Evolutionary conservation across 2,329 filamentous ascomycete species (phyloP).

Genomic region (Didymella sp.): DNA sequence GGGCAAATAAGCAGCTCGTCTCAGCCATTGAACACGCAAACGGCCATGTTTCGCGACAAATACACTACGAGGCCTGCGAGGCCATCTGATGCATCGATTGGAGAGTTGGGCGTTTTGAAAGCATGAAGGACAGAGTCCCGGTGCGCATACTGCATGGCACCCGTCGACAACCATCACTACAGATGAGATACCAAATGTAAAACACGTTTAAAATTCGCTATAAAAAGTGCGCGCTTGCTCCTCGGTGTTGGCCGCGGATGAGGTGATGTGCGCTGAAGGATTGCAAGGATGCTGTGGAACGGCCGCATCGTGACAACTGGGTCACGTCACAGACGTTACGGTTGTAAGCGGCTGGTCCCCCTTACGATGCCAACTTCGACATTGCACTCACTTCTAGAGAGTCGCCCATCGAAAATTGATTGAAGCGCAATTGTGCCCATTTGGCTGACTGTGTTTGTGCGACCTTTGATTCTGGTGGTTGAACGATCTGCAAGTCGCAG

Average conservation of each 20-base stretch:
- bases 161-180: background rate
- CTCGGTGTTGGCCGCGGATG: background rate
- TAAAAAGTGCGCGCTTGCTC: background rate
- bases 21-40: background rate
- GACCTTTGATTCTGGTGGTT: background rate
- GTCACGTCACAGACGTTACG: background rate
- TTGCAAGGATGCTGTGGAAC: constrained; percentile 2
- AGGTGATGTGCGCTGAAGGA: background rate
- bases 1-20: constrained; percentile 37
- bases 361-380: background rate
- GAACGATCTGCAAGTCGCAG: constrained; percentile 3
- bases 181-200: constrained; percentile 18
- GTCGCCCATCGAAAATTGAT: no score
- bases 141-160: constrained; percentile 11
- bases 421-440: background rate
- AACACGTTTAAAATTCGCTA: constrained; percentile 1
- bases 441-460: background rate
- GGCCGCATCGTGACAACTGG: constrained; percentile 3
- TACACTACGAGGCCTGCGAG: background rate
- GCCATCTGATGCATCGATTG: constrained; percentile 6
- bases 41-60: background rate
- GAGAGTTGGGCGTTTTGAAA: constrained; percentile 13
- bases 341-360: background rate
- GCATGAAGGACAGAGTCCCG: constrained; percentile 3
- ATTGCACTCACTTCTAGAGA: no score